Base-by-base conservation (phyloP, 2,329 filamentous ascomycete species). In the Penicillium freii region DNA sequence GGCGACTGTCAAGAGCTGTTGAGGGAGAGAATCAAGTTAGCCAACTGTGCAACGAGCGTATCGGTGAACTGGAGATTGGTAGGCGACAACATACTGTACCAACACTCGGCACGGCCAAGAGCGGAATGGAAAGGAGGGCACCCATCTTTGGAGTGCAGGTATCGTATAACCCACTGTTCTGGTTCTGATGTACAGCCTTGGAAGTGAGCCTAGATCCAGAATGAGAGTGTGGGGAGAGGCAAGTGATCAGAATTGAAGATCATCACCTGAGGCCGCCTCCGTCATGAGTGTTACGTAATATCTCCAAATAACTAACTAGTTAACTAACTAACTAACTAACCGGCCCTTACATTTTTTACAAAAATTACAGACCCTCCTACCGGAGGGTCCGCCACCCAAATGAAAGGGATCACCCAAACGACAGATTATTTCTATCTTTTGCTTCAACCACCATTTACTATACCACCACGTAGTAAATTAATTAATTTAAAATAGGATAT, bases 91-190 rank as follows among this genome's bases (percentile, higher is more conserved):
- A 62, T 87, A 97, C 91, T 54, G 92, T 91, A 75, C 90, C 85
- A 66, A 90, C 79, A 79, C 91, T 91, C 62, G 94, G 94, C 65
- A 99, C 76, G 66, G 91, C 92, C 77, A 99, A 80, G 62, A 99
- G 81, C 66, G 94, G 94, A 61, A 99, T 76, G 61, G 93, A 97
- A 54, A 99, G 83, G 69, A 96, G 80, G 66, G 91, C 93, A 71
- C 94, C 94, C 94, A 99, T 99, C 52, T 61, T 78, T 66, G 42
- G 31, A 34, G 27, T 53, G 21, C 38, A 27, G 9, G 21, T 19
- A 38, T 46, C 13, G 25, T 43, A 15, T 31, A 34, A n/a, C 15
- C 43, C 27, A 43, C 36, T n/a, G 21, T 13, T 29, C 34, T 19
- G 2, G 34, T 25, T 25, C 10, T 23, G 15, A 39, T 23, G 1